These are phyloP conservation scores for Rhizopogon sp. DNA, from an alignment of 768 basidiomycete species.

Conservation along the genomic window DNA sequence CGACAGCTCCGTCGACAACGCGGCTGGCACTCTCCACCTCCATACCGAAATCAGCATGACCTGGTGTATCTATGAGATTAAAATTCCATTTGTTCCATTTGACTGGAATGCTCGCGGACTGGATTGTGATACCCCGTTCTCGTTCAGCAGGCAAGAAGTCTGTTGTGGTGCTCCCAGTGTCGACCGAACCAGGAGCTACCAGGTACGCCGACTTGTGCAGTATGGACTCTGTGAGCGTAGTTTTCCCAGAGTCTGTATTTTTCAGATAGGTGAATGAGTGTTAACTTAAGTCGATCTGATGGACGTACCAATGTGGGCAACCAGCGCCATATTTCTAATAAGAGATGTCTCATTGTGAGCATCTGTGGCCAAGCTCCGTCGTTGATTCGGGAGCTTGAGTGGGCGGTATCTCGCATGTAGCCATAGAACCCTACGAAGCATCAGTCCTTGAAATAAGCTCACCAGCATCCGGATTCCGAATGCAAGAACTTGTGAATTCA, in stretches of 20 bases:
- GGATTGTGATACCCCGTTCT: slow-evolving; percentile 88
- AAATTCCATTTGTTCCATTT: slow-evolving; percentile 81
- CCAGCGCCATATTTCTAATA: slow-evolving; percentile 76
- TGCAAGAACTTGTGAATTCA: not conserved
- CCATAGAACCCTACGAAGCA: slow-evolving; percentile 13
- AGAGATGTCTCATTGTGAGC: slow-evolving; percentile 30
- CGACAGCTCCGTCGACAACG: slow-evolving; percentile 85
- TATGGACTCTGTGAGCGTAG: slow-evolving; percentile 85
- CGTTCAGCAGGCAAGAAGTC: slow-evolving; percentile 88
- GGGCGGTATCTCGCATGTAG: not conserved
- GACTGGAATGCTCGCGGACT: slow-evolving; percentile 87
- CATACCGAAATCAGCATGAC: slow-evolving; percentile 96
- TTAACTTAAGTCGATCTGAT: not conserved
- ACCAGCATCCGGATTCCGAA: not conserved
- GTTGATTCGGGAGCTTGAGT: not conserved
- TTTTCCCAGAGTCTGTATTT: slow-evolving; percentile 77
- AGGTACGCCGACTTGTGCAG: slow-evolving; percentile 72
- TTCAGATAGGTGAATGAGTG: not conserved
- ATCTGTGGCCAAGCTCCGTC: slow-evolving; percentile 21
- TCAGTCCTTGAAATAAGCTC: slow-evolving; percentile 3
- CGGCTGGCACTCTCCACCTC: slow-evolving; percentile 92
- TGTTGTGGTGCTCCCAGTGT: slow-evolving; percentile 86
- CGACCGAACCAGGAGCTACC: slow-evolving; percentile 72
- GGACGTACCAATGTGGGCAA: slow-evolving; percentile 79
- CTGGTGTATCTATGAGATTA: slow-evolving; percentile 88